phyloP scores from a whole-genome alignment of 257 asterid genomes.

The Linaria vulgaris region DNA sequence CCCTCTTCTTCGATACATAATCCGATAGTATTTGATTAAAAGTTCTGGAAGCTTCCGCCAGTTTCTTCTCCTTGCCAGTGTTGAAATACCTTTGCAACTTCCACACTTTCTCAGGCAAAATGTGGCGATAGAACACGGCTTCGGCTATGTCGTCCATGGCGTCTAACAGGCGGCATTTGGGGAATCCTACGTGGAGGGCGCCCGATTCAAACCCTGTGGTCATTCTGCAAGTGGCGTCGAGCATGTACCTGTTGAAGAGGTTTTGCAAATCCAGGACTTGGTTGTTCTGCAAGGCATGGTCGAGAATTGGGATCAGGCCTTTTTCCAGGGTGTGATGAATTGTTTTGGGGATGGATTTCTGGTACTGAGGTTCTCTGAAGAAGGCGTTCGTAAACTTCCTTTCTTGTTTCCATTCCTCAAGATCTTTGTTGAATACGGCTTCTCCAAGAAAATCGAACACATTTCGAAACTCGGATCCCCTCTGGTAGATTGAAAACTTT shows the following conservation, averaged over 20 bases:
- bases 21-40: slow-evolving; percentile 18
- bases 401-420: slow-evolving; percentile 40
- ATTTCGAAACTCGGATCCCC: slow-evolving; percentile 46
- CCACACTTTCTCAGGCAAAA: slow-evolving; percentile 45
- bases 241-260: slow-evolving; percentile 44
- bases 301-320: slow-evolving; percentile 45
- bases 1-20: slow-evolving; percentile 18
- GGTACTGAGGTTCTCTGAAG: slow-evolving; percentile 29
- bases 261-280: slow-evolving; percentile 34
- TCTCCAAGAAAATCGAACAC: slow-evolving; percentile 56
- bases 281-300: slow-evolving; percentile 5
- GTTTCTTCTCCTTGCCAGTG: slow-evolving; percentile 41
- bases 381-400: slow-evolving; percentile 40
- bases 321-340: slow-evolving; percentile 20
- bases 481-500: slow-evolving; percentile 46
- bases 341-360: slow-evolving; percentile 24
- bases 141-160: slow-evolving; percentile 51
- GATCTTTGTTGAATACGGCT: slow-evolving; percentile 40
- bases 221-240: slow-evolving; percentile 46
- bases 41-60: slow-evolving; percentile 29
- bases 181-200: slow-evolving; percentile 36
- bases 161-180: slow-evolving; percentile 28
- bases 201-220: slow-evolving; percentile 43
- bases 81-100: slow-evolving; percentile 38
- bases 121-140: slow-evolving; percentile 44